Evolutionary conservation across 225 moss, liverwort and hornwort species (phyloP), one percentile per base, ranked within the genome.

Genomic region (Climacium dendroides): DNA sequence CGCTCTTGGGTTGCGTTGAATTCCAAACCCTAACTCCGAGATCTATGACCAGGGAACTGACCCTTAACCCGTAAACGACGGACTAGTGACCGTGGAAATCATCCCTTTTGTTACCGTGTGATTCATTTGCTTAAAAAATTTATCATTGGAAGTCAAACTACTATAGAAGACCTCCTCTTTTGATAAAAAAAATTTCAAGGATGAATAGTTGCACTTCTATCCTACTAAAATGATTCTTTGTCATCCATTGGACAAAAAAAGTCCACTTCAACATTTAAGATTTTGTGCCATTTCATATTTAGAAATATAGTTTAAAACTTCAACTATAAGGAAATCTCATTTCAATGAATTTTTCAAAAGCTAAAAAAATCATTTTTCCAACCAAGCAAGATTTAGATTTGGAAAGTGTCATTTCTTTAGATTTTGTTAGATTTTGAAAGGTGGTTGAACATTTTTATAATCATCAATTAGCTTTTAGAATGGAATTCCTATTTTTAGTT

Each of bases 401-500:
- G 2, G 37, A 0, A 67, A 67, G 23, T 70, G 7, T 43, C 41
- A 41, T 26, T 70, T 41, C 1, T 0, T 70, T 69, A 69, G 24
- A 4, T 69, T 69, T 70, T 22, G 37, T 37, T 66, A 22, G 6
- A 11, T 66, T 35, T n/a, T 24, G 8, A 13, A 13, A 39, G 39
- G 5, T 1, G 0, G 2, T 14, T 70, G 8, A 70, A 37, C 1
- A 4, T 25, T 41, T 15, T 15, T 41, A 70, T 8, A 25, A 41
- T 70, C 15, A 41, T 41, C 8, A 25, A 41, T 5, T 41, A 41
- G 14, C 66, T 66, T 20, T 22, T 6, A 12, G 19, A 22, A 37
- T n/a, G 0, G 10, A 23, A 22, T 0, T 12, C 11, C 1, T 37
- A 37, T 22, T 67, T 20, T 37, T 23, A 7, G 0, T 23, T 67